Evolutionary conservation across 2,329 filamentous ascomycete species (phyloP), one percentile per base, ranked within the genome.

Genomic region (Fusarium cicatricum): DNA sequence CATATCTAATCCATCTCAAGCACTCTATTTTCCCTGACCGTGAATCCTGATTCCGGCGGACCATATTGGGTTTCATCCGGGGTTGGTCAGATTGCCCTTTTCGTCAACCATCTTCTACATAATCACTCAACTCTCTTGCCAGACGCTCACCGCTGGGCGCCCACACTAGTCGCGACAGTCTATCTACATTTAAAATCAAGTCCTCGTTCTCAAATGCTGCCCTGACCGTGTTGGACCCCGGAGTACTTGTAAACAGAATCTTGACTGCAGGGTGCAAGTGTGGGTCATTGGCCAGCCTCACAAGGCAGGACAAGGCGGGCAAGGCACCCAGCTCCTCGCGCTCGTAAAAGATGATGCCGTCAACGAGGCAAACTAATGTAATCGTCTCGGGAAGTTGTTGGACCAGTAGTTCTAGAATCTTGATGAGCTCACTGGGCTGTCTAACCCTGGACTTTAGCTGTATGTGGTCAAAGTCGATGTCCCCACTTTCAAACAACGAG

Each of bases 161-260:
- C 58, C 42, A 52, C 3, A 23, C 46, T 38, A 62, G 14, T 7
- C 29, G 31, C 37, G 56, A 46, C 16, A 64, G 19, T 9, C 28
- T 32, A 11, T 60, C 59, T 11, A 62, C 61, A 14, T 52, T 54
- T 2, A 65, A 4, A 11, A 63, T 58, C 12, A 61, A 15, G 11
- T 52, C 38, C 6, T 56, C 54, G 2, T 49, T 4, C 34, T 65
- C 59, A 46, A 61, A 65, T 2, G 56, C 51, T 2, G 11, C 23
- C 10, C 54, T 47, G 2, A 61, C 31, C 1, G 38, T 31, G 14
- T 37, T 34, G 0, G 56, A 45, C 5, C 53, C 57, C 0, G 57
- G 54, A 16, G 62, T 52, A 28, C 62, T 61, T 11, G 57, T 56
- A 26, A 65, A 58, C 2, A 65, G 41, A 6, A 65, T 16, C 17